A percentile compares a stretch with the other conserved stretches of the same genome.
These are phyloP conservation scores for Vachellia collinsii DNA, from an alignment of 306 rosid genomes.

Conservation along the genomic window DNA sequence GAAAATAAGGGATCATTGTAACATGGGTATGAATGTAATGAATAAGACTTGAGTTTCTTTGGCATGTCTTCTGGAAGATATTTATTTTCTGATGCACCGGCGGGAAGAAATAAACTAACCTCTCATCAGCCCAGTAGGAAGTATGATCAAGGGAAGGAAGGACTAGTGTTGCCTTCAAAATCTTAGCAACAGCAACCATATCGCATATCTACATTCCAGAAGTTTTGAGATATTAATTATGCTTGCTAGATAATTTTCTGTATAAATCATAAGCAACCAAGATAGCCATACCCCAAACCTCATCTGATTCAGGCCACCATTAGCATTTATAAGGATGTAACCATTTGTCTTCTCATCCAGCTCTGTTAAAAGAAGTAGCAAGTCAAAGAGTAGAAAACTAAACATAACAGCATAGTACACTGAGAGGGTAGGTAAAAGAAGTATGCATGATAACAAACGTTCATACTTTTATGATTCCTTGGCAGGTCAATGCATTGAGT, in stretches of 20 bases:
- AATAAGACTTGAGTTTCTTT: too few relatives aligned
- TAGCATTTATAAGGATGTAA: constrained; percentile 87
- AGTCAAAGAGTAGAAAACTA: constrained; percentile 39
- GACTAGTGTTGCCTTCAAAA: constrained; percentile 89
- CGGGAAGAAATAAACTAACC: constrained; percentile 58
- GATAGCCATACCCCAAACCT: constrained; percentile 96
- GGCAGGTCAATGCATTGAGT: constrained; percentile 68
- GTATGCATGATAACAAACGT: constrained; percentile 17
- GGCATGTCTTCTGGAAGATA: too few relatives aligned
- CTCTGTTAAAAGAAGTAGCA: constrained; percentile 49
- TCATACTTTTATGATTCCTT: constrained; percentile 68
- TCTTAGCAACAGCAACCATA: constrained; percentile 95
- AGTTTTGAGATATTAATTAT: constrained; percentile 45
- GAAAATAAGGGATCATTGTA: too few relatives aligned
- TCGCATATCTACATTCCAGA: constrained; percentile 89
- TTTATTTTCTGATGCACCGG: constrained; percentile 28
- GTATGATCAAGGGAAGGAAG: constrained; percentile 98
- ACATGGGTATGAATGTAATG: too few relatives aligned
- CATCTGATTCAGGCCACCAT: constrained; percentile 99
- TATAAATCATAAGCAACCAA: constrained; percentile 43
- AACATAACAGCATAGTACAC: constrained; percentile 34
- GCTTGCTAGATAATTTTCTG: constrained; percentile 27
- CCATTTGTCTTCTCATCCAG: constrained; percentile 76
- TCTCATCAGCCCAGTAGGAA: constrained; percentile 96
- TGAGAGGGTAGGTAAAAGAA: constrained; percentile 30